Evolutionary conservation across 1,284 basidiomycete species (phyloP).

Genomic region (Ustilago tritici): DNA sequence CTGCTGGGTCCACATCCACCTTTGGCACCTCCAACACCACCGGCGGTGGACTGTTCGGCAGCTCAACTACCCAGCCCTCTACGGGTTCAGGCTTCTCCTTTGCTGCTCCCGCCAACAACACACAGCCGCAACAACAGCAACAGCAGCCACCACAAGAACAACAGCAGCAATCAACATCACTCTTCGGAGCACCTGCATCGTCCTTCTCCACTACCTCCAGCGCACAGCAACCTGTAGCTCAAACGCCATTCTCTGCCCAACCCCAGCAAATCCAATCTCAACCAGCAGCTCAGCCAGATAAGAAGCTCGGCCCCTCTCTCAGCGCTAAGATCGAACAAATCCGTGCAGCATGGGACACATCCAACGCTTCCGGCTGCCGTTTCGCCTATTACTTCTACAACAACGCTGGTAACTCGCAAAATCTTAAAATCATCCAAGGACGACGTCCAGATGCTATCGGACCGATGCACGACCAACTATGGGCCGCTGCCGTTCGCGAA

Average conservation of each 20-base stretch:
- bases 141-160: conserved; percentile 24
- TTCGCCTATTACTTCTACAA: conserved; percentile 67
- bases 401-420: conserved; percentile 52
- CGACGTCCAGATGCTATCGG: conserved; percentile 63
- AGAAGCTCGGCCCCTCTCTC: conserved; percentile 58
- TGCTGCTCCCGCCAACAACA: conserved; percentile 20
- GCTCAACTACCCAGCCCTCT: conserved; percentile 14
- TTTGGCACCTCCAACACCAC: conserved; percentile 31
- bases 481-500: conserved; percentile 60
- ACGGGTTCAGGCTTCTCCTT: conserved; percentile 41
- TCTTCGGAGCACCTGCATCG: conserved; percentile 38
- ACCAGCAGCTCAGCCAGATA: conserved; percentile 36
- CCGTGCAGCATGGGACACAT: conserved; percentile 62
- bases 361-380: conserved; percentile 59
- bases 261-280: background rate
- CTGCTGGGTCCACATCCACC: conserved; percentile 19
- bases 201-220: conserved; percentile 21
- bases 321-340: conserved; percentile 60
- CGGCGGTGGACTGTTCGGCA: conserved; percentile 36
- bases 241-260: conserved; percentile 23
- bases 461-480: conserved; percentile 64
- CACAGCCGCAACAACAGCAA: conserved; percentile 28
- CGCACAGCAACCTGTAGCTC: conserved; percentile 37
- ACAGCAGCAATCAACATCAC: conserved; percentile 32
- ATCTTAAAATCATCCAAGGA: conserved; percentile 54